Evolutionary conservation across 2,329 filamentous ascomycete species (phyloP), one percentile per base, ranked within the genome.

Genomic region (Zelopaecilomyces penicillatus): DNA sequence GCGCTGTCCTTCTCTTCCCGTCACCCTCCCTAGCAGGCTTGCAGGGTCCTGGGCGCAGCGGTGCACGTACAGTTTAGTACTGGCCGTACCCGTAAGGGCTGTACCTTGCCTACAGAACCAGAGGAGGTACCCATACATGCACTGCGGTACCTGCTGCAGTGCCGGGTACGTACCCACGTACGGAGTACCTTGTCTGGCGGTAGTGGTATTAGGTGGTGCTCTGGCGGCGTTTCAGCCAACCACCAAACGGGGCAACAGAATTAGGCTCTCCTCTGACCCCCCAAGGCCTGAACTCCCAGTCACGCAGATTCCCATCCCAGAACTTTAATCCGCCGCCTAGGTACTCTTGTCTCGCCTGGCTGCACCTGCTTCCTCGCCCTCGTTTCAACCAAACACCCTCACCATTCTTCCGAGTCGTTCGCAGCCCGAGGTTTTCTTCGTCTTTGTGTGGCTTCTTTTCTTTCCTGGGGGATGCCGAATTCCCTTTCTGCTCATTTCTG

Each of bases 211-310:
- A 34, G 8, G 36, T 19, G 27, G 19, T 41, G 36, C 37, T 43
- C 41, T 34, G 42, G 47, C 46, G 33, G 40, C 44, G 50, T 50
- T 52, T 52, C 50, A 52, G 50, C 50, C 48, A 45, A 43, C 49
- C 46, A 51, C 47, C 44, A 48, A 37, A 41, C 37, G 32, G 30
- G 30, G 43, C 43, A 38, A 27, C 38, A 45, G 31, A 35, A 44
- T 44, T 43, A 43, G 41, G 41, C 41, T 33, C 39, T 46, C 34
- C 31, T 34, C 38, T 32, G 32, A 31, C 30, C 35, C 19, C 35
- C 41, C 19, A 19, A 19, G 19, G 19, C 19, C 30, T 41, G 30
- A 30, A 31, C 38, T 40, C 38, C 38, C 38, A 40, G 30, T 30
- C 41, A 30, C 33, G 41, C 35, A 38, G 28, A 33, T 27, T 32